Percentiles rank a stretch among this genome's conserved stretches.
Conservation (phyloP, 176 grass and related monocot species). For the Ensete glaucum region DNA sequence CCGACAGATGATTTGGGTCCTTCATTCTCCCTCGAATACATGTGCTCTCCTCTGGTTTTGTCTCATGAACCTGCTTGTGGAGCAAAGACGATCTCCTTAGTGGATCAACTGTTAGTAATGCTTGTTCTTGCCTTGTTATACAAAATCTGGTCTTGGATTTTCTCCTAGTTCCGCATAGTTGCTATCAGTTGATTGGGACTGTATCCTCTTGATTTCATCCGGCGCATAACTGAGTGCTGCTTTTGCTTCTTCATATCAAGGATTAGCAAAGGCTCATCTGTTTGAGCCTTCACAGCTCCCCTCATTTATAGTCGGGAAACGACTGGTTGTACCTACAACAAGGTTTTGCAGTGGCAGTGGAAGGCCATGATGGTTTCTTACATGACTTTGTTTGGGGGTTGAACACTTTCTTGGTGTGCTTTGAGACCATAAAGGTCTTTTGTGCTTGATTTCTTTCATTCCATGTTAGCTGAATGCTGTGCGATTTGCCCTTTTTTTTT, state of each 20-base stretch:
- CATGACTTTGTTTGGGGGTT: not conserved
- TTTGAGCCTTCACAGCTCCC: no score
- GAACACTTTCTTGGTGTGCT: not conserved
- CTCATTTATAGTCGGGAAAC: no score
- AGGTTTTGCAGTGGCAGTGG: not conserved
- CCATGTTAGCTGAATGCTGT: no score
- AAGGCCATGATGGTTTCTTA: not conserved
- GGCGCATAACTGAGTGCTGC: not conserved
- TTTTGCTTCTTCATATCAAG: not conserved
- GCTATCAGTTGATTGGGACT: not conserved
- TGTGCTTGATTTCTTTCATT: no score
- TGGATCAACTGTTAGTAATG: conserved; percentile 50
- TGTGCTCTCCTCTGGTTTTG: conserved; percentile 41
- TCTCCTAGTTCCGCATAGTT: conserved; percentile 2
- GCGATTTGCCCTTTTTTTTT: no score
- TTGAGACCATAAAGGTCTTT: not conserved
- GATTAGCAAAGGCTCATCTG: not conserved
- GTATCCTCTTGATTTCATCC: not conserved
- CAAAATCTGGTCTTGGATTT: conserved; percentile 30
- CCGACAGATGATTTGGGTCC: conserved; percentile 38
- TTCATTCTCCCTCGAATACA: conserved; percentile 64
- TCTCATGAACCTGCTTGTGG: conserved; percentile 19
- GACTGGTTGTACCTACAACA: not conserved
- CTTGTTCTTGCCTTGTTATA: conserved; percentile 36
- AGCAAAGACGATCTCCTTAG: conserved; percentile 38